phyloP scores from a whole-genome alignment of 2,329 filamentous ascomycete species.

The Aspergillus pseudoterreus region DNA sequence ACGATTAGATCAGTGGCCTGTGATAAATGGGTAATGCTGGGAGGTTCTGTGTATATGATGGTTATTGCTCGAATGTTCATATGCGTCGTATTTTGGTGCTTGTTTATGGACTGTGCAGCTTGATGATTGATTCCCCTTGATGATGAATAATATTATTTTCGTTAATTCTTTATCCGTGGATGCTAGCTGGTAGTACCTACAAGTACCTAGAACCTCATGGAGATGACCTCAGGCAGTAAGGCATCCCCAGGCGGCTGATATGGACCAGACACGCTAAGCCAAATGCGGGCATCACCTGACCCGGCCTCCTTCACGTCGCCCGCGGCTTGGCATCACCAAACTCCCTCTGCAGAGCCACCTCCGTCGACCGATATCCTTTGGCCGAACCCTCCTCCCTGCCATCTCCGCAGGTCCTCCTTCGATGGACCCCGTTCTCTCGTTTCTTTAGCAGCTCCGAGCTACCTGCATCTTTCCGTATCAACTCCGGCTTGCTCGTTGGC shows the following conservation, averaged over 20 bases:
- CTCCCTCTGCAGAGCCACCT: constrained; percentile 29
- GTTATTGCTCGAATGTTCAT: neutral
- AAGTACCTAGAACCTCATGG: neutral
- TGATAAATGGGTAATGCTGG: neutral
- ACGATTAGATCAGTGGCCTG: constrained; percentile 38
- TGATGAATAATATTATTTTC: constrained; percentile 6
- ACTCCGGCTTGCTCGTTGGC: constrained; percentile 25
- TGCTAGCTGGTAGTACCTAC: neutral
- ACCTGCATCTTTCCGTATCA: constrained; percentile 17
- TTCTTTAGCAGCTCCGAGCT: constrained; percentile 18
- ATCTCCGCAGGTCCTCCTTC: constrained; percentile 20
- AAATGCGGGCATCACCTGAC: constrained; percentile 26
- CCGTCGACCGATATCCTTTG: constrained; percentile 15
- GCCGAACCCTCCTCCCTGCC: constrained; percentile 14
- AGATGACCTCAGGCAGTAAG: neutral
- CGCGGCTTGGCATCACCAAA: constrained; percentile 39
- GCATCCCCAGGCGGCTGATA: neutral
- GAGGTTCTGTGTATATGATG: constrained; percentile 15
- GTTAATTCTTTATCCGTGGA: neutral
- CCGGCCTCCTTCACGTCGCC: constrained; percentile 22
- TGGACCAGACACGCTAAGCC: constrained; percentile 1
- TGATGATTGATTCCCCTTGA: constrained; percentile 9
- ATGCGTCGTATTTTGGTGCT: constrained; percentile 5
- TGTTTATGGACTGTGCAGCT: constrained; percentile 1
- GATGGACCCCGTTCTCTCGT: constrained; percentile 21